These are phyloP conservation scores for Orobanche coerulescens DNA, from an alignment of 257 asterid genomes.

Conservation along the genomic window DNA sequence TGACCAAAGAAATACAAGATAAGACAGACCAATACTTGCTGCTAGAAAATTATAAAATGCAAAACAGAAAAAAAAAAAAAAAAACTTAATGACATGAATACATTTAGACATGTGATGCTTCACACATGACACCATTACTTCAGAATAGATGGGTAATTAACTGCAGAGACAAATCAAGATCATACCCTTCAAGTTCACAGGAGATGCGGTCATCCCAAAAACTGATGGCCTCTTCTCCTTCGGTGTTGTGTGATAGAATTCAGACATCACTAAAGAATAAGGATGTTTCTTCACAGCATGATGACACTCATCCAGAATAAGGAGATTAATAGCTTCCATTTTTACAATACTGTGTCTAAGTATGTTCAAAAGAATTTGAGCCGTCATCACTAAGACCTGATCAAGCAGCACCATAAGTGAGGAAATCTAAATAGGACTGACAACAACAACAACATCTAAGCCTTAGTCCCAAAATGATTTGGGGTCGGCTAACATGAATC, in stretches of 20 bases:
- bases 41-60: slow-evolving; percentile 3
- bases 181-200: slow-evolving; percentile 96
- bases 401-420: slow-evolving; percentile 22
- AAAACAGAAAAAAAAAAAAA: background rate
- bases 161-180: slow-evolving; percentile 21
- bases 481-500: no score
- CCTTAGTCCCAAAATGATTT: no score
- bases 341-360: slow-evolving; percentile 93
- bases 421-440: slow-evolving; percentile 20
- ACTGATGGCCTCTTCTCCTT: slow-evolving; percentile 92
- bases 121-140: slow-evolving; percentile 14
- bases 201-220: slow-evolving; percentile 99
- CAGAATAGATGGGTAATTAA: background rate
- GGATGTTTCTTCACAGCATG: slow-evolving; percentile 99
- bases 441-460: no score
- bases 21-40: background rate
- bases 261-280: slow-evolving; percentile 95
- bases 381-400: slow-evolving; percentile 99
- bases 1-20: background rate
- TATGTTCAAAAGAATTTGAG: slow-evolving; percentile 93
- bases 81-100: background rate
- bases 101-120: background rate
- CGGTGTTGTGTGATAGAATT: slow-evolving; percentile 87
- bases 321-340: slow-evolving; percentile 90
- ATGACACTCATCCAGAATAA: slow-evolving; percentile 95